Evolutionary conservation across 805 yeast genomes (phyloP), one percentile per base, ranked within the genome.

Genomic region (Wickerhamiella siamensis): DNA sequence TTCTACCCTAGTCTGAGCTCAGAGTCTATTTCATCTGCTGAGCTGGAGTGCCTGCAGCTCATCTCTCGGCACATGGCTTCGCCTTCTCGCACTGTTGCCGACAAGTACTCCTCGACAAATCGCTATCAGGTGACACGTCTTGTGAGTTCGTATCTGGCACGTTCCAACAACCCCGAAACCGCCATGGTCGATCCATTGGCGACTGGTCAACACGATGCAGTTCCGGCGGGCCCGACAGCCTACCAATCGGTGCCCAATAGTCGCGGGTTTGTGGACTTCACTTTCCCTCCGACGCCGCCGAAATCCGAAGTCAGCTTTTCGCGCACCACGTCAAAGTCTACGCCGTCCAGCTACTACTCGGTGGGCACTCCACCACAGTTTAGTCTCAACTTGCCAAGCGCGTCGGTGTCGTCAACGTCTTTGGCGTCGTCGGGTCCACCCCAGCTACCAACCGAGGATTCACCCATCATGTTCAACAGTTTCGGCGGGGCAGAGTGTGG

Each of bases 51-150:
- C 48, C 50, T 58, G 36, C 49, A 54, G n/a, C 48, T 61, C 18
- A 51, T 65, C 29, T 51, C 54, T 33, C 62, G 62, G 47, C 48
- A 56, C 45, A 53, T 64, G 47, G 53, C 55, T 46, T 40, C 53
- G 27, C 64, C 63, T 8, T 60, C 62, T 15, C 53, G 55, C 46
- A 56, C 60, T 19, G 51, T 67, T 36, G 57, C 48, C 36, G 59
- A 65, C 50, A 67, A 60, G 55, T 64, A 61, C 58, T 51, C 62
- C 34, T 47, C 52, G 39, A 49, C 48, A 42, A 51, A 54, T 19
- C 48, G 49, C 39, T 49, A 51, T 32, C 55, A 61, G 42, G 64
- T 57, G 33, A 49, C 62, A 38, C 55, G 54, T 32, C 46, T 55
- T 27, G 63, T 63, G 16, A 47, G 48, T 31, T 46, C 48, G 31